Base-by-base conservation (phyloP, 2,329 filamentous ascomycete genomes). In the Aspergillus pseudotamarii region DNA sequence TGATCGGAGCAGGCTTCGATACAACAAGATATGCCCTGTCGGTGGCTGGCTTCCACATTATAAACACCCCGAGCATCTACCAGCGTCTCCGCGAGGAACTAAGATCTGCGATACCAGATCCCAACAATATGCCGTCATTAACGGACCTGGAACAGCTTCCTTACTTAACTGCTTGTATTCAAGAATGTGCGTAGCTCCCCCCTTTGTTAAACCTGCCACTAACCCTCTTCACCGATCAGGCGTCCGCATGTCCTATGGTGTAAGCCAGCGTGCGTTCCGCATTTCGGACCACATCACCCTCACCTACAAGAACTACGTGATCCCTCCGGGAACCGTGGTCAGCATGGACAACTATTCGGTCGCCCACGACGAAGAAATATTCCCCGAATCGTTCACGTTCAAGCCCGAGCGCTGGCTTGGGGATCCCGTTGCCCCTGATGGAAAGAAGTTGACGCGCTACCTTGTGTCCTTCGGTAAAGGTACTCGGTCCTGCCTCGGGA, bases 41-140 rank as follows among this genome's bases (percentile, higher is more conserved):
- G 5, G 71, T 75, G 9, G 65, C 72, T 26, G 69, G 68, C n/a
- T 77, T 74, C 54, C 70, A 77, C 63, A 68, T 78, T 16, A 62
- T 75, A 14, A 62, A 65, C 23, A 69, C 69, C n/a, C 73, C 74
- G 2, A 45, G 38, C 0, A 68, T 72, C n/a, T 60, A 72, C n/a
- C 48, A 62, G 11, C 65, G 58, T 19, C 68, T 76, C 30, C 72
- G 70, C 3, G 58, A 63, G 9, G 73, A 78, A 57, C 61, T 77
- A 41, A 57, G 61, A n/a, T 68, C 67, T 19, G 65, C 73, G 23
- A 71, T 69, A 34, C 68, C 68, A 3, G 68, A 71, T 59, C 68
- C 66, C 6, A 62, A 57, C 30, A 60, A 60, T 21, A 54, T 64
- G 6, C 63, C 66, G 2, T 36, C 66, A 16, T 46, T 68, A 41